Conservation (phyloP, 2,329 filamentous ascomycete genomes). For the Massarina eburnea region DNA sequence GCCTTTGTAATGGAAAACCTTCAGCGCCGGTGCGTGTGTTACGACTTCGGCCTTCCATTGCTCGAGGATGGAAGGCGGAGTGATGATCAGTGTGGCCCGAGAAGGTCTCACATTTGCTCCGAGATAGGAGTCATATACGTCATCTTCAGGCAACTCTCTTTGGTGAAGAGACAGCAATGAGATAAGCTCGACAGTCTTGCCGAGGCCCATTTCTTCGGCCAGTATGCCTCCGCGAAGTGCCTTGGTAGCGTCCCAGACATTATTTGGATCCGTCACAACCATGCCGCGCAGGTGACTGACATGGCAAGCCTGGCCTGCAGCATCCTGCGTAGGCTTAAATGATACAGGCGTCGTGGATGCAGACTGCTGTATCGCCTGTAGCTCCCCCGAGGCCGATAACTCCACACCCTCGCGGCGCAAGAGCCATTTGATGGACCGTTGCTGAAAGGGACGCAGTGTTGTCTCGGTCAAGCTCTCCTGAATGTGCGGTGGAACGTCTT, state of each 20-base stretch:
- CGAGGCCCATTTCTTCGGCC: conserved; percentile 81
- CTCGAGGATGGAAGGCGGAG: conserved; percentile 61
- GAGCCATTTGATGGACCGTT: conserved; percentile 70
- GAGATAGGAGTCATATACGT: conserved; percentile 45
- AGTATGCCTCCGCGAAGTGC: conserved; percentile 64
- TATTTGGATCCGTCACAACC: conserved; percentile 53
- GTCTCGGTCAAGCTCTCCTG: conserved; percentile 38
- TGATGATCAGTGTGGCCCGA: conserved; percentile 63
- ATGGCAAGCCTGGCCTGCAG: conserved; percentile 51
- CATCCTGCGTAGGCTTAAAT: conserved; percentile 51
- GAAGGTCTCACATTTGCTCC: conserved; percentile 53
- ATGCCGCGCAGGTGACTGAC: conserved; percentile 66
- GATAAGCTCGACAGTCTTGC: conserved; percentile 77
- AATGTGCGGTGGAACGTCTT: conserved; percentile 31
- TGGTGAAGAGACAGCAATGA: conserved; percentile 68
- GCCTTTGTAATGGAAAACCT: conserved; percentile 60
- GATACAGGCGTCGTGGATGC: conserved; percentile 41
- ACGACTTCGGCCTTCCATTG: conserved; percentile 65
- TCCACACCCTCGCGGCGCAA: conserved; percentile 64
- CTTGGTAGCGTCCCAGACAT: conserved; percentile 46
- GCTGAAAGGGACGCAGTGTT: conserved; percentile 71
- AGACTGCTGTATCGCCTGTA: conserved; percentile 11
- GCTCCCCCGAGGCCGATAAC: conserved; percentile 37
- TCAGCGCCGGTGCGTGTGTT: conserved; percentile 58
- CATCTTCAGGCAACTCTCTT: conserved; percentile 31